Evolutionary conservation across 176 grass and related monocot species (phyloP), one percentile per base, ranked within the genome.

Genomic region (Raddia distichophylla): DNA sequence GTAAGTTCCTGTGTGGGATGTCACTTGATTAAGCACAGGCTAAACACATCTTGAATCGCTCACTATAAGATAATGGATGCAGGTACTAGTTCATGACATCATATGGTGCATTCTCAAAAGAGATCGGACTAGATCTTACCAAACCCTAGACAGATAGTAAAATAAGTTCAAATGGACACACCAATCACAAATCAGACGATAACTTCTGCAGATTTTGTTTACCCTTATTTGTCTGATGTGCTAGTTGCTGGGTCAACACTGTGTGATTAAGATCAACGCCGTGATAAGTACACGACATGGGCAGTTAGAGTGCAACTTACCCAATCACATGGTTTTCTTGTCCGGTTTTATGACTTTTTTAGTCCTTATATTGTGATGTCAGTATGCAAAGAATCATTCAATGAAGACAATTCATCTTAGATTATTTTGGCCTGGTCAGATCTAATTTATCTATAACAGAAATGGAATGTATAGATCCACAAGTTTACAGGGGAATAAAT

Each of bases 231-330:
- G 67, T 59, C 14, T 40, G 48, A 15, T 37, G 18, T 66, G 49
- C 65, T 49, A 32, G 64, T 80, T 89, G 82, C n/a, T 82, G 34
- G 67, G 83, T 86, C 83, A 86, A 86, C 64, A 73, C 27, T 0
- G 50, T 20, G 68, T 5, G 47, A 57, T 69, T 48, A 53, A 14
- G 2, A 18, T 73, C 84, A 80, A 56, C 11, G 3, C 56, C 7
- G 65, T 59, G 60, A 67, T 59, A 46, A 3, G 32, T 48, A 44
- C 37, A 56, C 63, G 72, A 18, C 58, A 59, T 45, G 32, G 22
- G 43, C 4, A 15, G 70, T 35, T 75, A 37, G 46, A 37, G 33
- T 57, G 73, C 19, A 81, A 67, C 73, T 73, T 65, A 78, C 66
- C 82, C 65, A 12, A 7, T 11, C 78, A 82, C 59, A 60, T 60